phyloP scores from a whole-genome alignment of 179 eudicot genomes.

The Vitellaria paradoxa region DNA sequence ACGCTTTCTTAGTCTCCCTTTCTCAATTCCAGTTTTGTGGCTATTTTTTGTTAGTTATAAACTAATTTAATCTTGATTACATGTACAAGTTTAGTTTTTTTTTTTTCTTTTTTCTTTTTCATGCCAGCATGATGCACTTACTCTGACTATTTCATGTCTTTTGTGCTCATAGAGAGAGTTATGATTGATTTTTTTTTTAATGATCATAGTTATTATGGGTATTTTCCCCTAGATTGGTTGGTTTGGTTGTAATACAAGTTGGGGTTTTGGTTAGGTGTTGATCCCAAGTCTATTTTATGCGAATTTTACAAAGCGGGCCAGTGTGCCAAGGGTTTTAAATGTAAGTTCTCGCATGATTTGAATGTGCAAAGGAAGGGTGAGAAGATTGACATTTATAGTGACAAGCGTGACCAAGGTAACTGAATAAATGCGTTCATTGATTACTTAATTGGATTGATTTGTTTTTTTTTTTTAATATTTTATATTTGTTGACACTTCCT shows the following conservation, averaged over 20 bases:
- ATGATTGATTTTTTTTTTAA: not conserved
- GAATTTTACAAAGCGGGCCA: conserved; percentile 95
- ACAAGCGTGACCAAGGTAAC: conserved; percentile 85
- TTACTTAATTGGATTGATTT: not conserved
- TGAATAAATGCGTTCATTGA: not conserved
- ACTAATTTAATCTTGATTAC: not conserved
- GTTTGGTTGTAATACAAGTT: not conserved
- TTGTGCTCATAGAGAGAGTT: not conserved
- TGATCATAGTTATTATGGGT: not conserved
- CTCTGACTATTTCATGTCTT: not conserved
- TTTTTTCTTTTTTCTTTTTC: too few relatives aligned
- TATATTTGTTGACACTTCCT: not conserved
- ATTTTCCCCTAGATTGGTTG: not conserved
- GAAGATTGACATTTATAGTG: conserved; percentile 88
- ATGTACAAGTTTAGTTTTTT: too few relatives aligned
- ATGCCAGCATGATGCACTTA: not conserved
- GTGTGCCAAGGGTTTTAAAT: conserved; percentile 94
- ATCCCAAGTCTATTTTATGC: conserved; percentile 93
- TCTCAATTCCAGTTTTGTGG: not conserved
- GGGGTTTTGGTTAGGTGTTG: conserved; percentile 65
- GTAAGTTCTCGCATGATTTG: conserved; percentile 96
- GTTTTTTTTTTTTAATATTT: not conserved
- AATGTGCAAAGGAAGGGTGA: conserved; percentile 96
- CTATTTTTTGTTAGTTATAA: not conserved
- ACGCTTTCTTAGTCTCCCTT: not conserved